Percentiles rank a stretch among this genome's conserved stretches.
These are phyloP conservation scores for Ceratobasidium theobromae DNA, from an alignment of 1,284 basidiomycete species.

Conservation along the genomic window DNA sequence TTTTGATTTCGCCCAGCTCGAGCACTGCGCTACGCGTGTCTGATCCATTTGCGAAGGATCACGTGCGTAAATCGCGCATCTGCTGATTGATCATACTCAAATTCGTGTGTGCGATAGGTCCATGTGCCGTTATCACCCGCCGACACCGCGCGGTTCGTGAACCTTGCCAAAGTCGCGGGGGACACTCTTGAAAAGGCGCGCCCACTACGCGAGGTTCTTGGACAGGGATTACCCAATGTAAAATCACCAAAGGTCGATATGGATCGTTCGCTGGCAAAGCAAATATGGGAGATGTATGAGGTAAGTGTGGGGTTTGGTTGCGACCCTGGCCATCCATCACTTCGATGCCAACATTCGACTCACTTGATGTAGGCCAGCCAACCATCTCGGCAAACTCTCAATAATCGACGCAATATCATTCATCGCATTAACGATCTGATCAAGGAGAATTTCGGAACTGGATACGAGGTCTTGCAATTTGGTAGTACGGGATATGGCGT, in stretches of 20 bases:
- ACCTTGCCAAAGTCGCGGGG: slow-evolving; percentile 17
- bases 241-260: slow-evolving; percentile 8
- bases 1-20: not conserved
- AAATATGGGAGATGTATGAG: slow-evolving; percentile 28
- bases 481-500: slow-evolving; percentile 56
- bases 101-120: slow-evolving; percentile 1
- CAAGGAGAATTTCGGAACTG: slow-evolving; percentile 42
- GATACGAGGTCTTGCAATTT: slow-evolving; percentile 49
- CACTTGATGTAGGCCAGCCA: slow-evolving; percentile 32
- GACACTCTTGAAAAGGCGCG: slow-evolving; percentile 23
- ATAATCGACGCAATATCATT: slow-evolving; percentile 36
- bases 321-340: too few relatives aligned
- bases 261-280: not conserved
- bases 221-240: not conserved
- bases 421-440: slow-evolving; percentile 40
- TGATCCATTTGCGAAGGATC: slow-evolving; percentile 14
- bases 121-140: slow-evolving; percentile 3
- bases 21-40: not conserved
- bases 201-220: slow-evolving; percentile 15
- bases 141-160: slow-evolving; percentile 11
- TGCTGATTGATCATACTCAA: not conserved
- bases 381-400: slow-evolving; percentile 29
- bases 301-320: too few relatives aligned
- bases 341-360: too few relatives aligned
- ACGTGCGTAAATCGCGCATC: not conserved